Conservation (phyloP, 306 rosid genomes). For the Ormosia emarginata region DNA sequence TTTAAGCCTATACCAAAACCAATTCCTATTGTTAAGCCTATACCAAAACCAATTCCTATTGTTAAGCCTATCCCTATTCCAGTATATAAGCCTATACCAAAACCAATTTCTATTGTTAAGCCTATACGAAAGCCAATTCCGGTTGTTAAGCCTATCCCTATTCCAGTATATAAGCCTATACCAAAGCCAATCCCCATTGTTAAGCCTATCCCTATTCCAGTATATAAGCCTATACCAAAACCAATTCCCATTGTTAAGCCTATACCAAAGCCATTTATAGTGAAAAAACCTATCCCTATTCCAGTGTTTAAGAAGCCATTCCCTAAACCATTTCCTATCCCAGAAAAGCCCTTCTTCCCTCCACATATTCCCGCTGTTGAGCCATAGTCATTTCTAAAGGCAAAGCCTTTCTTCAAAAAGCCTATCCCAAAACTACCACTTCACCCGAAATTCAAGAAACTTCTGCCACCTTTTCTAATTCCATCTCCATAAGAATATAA, state of each 20-base stretch:
- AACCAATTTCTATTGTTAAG: slow-evolving; percentile 1
- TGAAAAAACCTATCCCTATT: not conserved
- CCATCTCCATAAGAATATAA: not conserved
- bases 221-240: not conserved
- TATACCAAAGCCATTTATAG: too few species aligned
- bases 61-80: slow-evolving; percentile 22
- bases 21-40: not conserved
- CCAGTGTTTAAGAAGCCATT: not conserved
- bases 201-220: not conserved
- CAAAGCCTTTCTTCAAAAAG: not conserved
- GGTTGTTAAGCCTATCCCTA: not conserved
- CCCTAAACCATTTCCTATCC: not conserved
- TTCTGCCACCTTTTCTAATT: not conserved
- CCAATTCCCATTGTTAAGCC: not conserved
- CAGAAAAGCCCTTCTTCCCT: slow-evolving; percentile 5
- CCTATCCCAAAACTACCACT: not conserved
- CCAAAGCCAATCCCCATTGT: not conserved
- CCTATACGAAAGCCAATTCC: slow-evolving; percentile 19
- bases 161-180: not conserved
- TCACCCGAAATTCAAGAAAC: not conserved
- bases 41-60: not conserved
- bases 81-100: not conserved
- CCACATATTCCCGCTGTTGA: not conserved
- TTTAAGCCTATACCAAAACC: not conserved
- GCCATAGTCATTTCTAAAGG: not conserved